Conservation (phyloP, 2,329 filamentous ascomycete genomes). For the Rhynchosporium secalis region DNA sequence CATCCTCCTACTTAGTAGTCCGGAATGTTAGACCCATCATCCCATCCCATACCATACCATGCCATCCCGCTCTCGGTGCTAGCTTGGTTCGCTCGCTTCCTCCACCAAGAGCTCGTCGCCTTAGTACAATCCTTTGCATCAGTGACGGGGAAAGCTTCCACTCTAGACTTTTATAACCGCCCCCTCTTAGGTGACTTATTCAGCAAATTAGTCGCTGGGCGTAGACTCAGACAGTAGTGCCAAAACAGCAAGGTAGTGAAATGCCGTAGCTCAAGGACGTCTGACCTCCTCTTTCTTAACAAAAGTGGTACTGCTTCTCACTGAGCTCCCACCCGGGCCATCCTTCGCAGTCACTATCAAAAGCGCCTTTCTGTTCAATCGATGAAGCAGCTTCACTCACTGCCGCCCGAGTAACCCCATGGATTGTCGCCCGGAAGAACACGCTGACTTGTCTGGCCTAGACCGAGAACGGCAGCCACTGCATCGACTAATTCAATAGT, state of each 20-base stretch:
- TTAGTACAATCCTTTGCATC: background rate
- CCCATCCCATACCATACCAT: background rate
- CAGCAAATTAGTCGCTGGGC: too few relatives aligned
- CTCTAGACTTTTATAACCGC: too few relatives aligned
- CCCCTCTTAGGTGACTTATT: too few relatives aligned
- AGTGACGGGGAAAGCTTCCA: too few relatives aligned
- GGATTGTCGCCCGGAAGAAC: constrained; percentile 15
- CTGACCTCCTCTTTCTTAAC: background rate
- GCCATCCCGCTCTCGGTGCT: background rate
- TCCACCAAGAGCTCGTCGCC: too few relatives aligned
- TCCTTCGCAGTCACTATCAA: background rate
- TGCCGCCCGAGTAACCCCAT: constrained; percentile 15
- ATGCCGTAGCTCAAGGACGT: background rate
- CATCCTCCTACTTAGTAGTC: constrained; percentile 17
- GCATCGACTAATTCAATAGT: constrained; percentile 19
- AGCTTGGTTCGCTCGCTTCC: background rate
- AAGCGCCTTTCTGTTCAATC: background rate
- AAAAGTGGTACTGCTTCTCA: constrained; percentile 6
- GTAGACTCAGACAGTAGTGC: too few relatives aligned
- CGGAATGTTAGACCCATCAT: too few relatives aligned
- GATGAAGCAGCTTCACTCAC: background rate
- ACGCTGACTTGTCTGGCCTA: background rate
- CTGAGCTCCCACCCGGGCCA: background rate
- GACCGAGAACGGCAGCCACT: constrained; percentile 9
- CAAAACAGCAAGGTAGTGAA: background rate